Conservation (phyloP, 768 basidiomycete species). For the Naganishia kalamii region DNA sequence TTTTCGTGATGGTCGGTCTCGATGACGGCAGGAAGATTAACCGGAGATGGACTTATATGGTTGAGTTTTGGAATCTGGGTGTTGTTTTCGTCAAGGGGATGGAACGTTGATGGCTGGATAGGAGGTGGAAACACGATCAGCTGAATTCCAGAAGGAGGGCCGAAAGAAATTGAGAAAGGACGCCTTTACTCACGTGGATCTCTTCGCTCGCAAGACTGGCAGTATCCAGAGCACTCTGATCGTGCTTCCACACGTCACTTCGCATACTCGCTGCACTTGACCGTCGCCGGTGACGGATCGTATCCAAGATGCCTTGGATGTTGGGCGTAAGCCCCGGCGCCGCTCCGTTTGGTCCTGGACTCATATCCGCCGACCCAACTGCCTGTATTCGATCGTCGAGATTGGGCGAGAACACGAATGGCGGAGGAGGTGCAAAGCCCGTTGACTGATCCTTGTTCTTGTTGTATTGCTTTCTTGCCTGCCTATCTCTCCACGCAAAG, state of each 20-base stretch:
- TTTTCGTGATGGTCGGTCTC: background rate
- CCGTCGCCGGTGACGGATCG: background rate
- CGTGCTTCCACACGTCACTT: constrained; percentile 5
- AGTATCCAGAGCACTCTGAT: constrained; percentile 11
- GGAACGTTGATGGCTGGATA: constrained; percentile 1
- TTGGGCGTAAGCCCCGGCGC: background rate
- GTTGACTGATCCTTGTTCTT: background rate
- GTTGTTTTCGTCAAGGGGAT: constrained; percentile 2
- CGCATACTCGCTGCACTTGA: constrained; percentile 7
- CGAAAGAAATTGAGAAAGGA: background rate
- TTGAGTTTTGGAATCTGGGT: background rate
- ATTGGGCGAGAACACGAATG: background rate
- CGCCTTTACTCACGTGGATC: background rate
- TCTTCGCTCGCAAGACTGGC: constrained; percentile 8
- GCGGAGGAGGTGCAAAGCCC: background rate
- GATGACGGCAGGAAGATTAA: constrained; percentile 8
- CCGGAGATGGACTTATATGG: constrained; percentile 6
- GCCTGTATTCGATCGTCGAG: too few species aligned
- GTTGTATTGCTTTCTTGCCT: constrained; percentile 6
- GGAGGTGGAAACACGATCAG: background rate
- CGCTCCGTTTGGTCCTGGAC: too few species aligned
- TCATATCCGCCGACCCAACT: too few species aligned
- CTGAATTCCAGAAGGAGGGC: too few species aligned
- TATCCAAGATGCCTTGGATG: constrained; percentile 1
- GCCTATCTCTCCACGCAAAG: constrained; percentile 12